Conservation (phyloP, 2,329 filamentous ascomycete species). For the Byssothecium circinans region DNA sequence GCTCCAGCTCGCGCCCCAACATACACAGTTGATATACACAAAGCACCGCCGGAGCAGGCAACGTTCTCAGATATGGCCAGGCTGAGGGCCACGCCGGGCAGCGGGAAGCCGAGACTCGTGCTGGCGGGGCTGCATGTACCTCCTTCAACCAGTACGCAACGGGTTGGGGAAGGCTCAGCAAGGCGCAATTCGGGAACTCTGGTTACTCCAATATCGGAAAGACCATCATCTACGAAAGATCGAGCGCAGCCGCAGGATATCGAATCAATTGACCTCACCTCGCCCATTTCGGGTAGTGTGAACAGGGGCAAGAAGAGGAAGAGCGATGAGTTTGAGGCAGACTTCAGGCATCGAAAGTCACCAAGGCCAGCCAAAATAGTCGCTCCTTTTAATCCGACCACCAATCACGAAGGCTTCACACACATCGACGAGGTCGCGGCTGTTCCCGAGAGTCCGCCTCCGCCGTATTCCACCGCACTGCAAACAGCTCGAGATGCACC, state of each 20-base stretch:
- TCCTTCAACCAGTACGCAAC: constrained; percentile 5
- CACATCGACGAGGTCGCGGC: constrained; percentile 43
- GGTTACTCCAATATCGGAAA: constrained; percentile 11
- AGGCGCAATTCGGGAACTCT: constrained; percentile 5
- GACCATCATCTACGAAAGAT: constrained; percentile 7
- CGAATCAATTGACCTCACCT: constrained; percentile 43
- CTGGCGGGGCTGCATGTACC: constrained; percentile 26
- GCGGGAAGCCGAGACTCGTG: constrained; percentile 42
- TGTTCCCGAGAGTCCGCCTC: constrained; percentile 33
- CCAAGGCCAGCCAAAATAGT: constrained; percentile 16
- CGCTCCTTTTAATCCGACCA: constrained; percentile 17
- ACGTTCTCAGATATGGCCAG: constrained; percentile 46
- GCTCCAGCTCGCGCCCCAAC: constrained; percentile 22
- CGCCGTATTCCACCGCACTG: constrained; percentile 51
- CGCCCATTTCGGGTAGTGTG: constrained; percentile 18
- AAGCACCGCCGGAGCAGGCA: constrained; percentile 13
- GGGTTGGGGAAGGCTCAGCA: constrained; percentile 1
- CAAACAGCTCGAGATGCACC: constrained; percentile 8
- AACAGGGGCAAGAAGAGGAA: constrained; percentile 47
- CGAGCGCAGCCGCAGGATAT: constrained; percentile 21
- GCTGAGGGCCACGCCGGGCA: constrained; percentile 48
- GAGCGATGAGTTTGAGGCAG: constrained; percentile 48
- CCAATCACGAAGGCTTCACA: constrained; percentile 34
- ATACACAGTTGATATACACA: constrained; percentile 31
- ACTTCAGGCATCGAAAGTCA: constrained; percentile 20